Conservation (phyloP, 495 filamentous ascomycete genomes). For the Penicillium canescens region DNA sequence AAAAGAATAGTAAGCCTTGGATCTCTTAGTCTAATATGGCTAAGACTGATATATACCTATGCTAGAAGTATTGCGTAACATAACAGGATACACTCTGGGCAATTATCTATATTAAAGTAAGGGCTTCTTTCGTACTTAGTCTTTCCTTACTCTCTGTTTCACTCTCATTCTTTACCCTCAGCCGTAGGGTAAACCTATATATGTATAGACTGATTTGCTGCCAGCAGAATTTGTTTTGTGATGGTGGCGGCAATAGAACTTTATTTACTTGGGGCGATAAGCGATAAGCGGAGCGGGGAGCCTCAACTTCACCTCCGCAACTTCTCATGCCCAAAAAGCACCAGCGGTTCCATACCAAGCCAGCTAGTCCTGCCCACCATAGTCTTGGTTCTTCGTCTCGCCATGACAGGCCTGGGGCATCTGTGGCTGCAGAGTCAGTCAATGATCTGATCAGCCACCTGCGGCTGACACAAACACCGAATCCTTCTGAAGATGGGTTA, state of each 20-base stretch:
- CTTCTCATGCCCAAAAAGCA: conserved; percentile 48
- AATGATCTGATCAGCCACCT: conserved; percentile 51
- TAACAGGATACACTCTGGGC: too few species aligned
- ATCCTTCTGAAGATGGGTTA: conserved; percentile 17
- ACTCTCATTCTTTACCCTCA: too few species aligned
- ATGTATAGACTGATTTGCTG: too few species aligned
- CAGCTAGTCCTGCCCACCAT: conserved; percentile 38
- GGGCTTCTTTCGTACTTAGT: too few species aligned
- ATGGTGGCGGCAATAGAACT: neutral
- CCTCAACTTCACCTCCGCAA: conserved; percentile 5
- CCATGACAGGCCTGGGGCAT: conserved; percentile 29
- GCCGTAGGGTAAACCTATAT: too few species aligned
- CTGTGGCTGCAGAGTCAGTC: conserved; percentile 35
- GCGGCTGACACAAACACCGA: conserved; percentile 42
- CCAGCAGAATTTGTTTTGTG: too few species aligned
- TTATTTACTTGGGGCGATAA: conserved; percentile 18
- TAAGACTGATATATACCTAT: too few species aligned
- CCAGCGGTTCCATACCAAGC: conserved; percentile 36
- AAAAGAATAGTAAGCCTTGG: too few species aligned
- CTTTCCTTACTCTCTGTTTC: too few species aligned
- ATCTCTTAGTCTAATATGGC: too few species aligned
- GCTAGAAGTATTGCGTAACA: too few species aligned
- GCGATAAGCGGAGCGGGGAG: conserved; percentile 1
- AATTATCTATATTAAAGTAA: too few species aligned
- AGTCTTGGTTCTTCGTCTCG: conserved; percentile 31